phyloP scores from a whole-genome alignment of 1,284 basidiomycete species.

The Xerocomus nothofagi region DNA sequence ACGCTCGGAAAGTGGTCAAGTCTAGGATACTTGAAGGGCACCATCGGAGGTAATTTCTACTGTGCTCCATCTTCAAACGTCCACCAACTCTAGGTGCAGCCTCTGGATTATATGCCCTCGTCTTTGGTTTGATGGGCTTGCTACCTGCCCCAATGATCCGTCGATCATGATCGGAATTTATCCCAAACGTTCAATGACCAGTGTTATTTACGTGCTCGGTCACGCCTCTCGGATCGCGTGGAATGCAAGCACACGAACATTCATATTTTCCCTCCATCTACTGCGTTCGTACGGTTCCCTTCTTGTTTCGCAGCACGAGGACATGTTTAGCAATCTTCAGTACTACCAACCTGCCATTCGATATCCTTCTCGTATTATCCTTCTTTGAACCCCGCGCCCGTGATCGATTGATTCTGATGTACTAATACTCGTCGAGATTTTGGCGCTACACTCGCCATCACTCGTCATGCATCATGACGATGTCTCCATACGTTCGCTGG shows the following conservation, averaged over 20 bases:
- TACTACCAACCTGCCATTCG: neutral
- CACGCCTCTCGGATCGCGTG: neutral
- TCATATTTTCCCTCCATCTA: slow-evolving; percentile 20
- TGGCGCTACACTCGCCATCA: too few species aligned
- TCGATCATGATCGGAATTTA: slow-evolving; percentile 26
- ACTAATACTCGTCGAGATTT: too few species aligned
- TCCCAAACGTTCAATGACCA: neutral
- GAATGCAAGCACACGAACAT: slow-evolving; percentile 11
- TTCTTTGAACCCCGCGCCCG: neutral
- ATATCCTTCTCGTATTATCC: too few species aligned
- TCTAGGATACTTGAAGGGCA: slow-evolving; percentile 61
- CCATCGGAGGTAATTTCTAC: slow-evolving; percentile 55
- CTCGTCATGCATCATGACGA: too few species aligned
- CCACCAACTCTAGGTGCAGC: slow-evolving; percentile 39
- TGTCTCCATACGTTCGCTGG: too few species aligned
- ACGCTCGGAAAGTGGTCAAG: slow-evolving; percentile 64
- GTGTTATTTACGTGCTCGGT: neutral
- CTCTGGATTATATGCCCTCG: slow-evolving; percentile 64
- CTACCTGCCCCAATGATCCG: slow-evolving; percentile 59
- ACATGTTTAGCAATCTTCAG: neutral
- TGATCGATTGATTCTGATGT: too few species aligned
- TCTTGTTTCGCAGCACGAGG: slow-evolving; percentile 3
- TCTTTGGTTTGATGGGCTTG: slow-evolving; percentile 68
- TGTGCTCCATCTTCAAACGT: neutral
- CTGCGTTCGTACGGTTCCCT: slow-evolving; percentile 9